Base-by-base conservation (phyloP, 1,139 yeast species). In the Scheffersomyces cryptocercus region DNA sequence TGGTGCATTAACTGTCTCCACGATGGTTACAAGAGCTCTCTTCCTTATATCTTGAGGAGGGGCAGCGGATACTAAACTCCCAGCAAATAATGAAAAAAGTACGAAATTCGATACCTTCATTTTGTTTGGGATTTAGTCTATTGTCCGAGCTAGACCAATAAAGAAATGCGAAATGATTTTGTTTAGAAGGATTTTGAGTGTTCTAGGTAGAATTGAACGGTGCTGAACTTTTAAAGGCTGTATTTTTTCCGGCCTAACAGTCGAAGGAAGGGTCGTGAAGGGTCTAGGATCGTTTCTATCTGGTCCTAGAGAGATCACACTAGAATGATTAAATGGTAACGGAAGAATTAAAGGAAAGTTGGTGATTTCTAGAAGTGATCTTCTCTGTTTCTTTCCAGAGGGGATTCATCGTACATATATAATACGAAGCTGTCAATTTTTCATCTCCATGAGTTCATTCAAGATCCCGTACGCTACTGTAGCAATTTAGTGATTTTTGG, bases 21-120 rank as follows among this genome's bases (percentile, higher is more conserved):
- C 48, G 12, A 48, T 41, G 3, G 62, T 56, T 16, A 57, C 55
- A 26, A 52, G 52, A 16, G 46, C 50, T 43, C 56, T 45, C 29
- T 48, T 46, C 20, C 45, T 45, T 5, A 45, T 14, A 11, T 38
- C 43, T 6, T 55, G 44, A 9, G 44, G 43, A 2, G 49, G 46
- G 5, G 53, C 50, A 5, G 58, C 54, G 3, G 58, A 51, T n/a
- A 33, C 37, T 24, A 33, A 51, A 14, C 39, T 36, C 13, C 49
- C 39, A 5, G 46, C 42, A 36, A 47, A 26, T 12, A 50, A 40
- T 35, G 50, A 39, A 4, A 46, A 44, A 30, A 47, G 38, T n/a
- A 49, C 36, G 16, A 46, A 41, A n/a, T 35, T 35, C 15, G 52
- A 41, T 10, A 43, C 31, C 36, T 44, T 50, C 55, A 50, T 50